Evolutionary conservation across 2,329 filamentous ascomycete genomes (phyloP).

Genomic region (Talaromyces sp.): DNA sequence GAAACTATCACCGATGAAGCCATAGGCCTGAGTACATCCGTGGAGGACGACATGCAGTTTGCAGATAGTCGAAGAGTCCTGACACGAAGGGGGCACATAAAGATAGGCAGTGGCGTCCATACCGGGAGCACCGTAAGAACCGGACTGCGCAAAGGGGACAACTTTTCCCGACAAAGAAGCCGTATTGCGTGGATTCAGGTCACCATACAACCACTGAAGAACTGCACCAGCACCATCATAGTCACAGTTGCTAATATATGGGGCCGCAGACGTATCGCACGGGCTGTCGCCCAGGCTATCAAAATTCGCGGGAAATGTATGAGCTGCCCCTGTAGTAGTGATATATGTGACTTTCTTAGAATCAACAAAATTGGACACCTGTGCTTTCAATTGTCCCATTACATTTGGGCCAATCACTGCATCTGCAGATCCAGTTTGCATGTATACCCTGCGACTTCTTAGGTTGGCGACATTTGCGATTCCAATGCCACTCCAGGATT

Average conservation of each 20-base stretch:
- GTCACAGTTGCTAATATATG: constrained; percentile 19
- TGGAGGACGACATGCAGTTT: constrained; percentile 18
- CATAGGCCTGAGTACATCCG: constrained; percentile 16
- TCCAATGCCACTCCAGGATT: constrained; percentile 17
- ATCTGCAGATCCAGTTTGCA: constrained; percentile 16
- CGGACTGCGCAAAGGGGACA: constrained; percentile 16
- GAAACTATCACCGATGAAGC: constrained; percentile 11
- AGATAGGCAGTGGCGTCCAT: constrained; percentile 18
- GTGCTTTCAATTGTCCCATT: constrained; percentile 15
- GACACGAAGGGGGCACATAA: constrained; percentile 16
- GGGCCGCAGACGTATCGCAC: constrained; percentile 13
- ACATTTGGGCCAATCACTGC: constrained; percentile 16
- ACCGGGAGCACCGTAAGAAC: constrained; percentile 14
- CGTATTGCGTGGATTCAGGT: constrained; percentile 11
- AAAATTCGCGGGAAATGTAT: constrained; percentile 19
- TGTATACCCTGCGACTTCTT: constrained; percentile 14
- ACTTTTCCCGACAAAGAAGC: constrained; percentile 8
- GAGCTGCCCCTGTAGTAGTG: constrained; percentile 14
- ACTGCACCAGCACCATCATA: constrained; percentile 20
- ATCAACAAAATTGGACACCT: constrained; percentile 13
- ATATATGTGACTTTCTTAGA: constrained; percentile 11
- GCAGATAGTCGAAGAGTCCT: constrained; percentile 13
- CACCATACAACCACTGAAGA: constrained; percentile 17
- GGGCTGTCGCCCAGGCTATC: constrained; percentile 15
- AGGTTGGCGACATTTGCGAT: constrained; percentile 15